A percentile compares a stretch with the other conserved stretches of the same genome.
phyloP scores from a whole-genome alignment of 148 eudicot species.

The Rhododendron henanense region DNA sequence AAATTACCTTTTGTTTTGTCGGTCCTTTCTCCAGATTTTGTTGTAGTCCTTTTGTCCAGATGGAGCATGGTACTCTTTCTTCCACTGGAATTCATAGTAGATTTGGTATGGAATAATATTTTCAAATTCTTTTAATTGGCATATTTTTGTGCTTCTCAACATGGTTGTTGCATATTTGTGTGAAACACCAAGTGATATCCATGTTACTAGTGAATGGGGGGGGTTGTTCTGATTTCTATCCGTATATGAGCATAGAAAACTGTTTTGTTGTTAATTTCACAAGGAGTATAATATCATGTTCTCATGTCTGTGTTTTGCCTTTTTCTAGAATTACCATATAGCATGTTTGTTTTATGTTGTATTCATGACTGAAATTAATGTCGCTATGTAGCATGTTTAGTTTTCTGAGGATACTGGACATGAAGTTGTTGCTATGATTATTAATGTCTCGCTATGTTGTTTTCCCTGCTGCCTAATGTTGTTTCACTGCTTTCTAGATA shows the following conservation, averaged over 20 bases:
- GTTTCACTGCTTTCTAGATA: slow-evolving; percentile 35
- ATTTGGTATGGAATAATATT: background rate
- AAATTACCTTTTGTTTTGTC: background rate
- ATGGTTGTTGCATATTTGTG: background rate
- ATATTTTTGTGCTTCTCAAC: background rate
- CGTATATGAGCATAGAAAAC: background rate
- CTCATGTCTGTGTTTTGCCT: background rate
- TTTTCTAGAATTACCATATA: background rate
- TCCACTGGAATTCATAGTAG: background rate
- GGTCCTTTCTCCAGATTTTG: background rate
- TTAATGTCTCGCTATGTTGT: background rate
- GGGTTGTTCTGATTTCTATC: background rate
- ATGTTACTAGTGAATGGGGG: slow-evolving; percentile 7
- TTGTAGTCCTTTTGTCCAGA: background rate
- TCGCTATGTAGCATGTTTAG: background rate
- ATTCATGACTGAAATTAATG: background rate
- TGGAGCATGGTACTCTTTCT: background rate
- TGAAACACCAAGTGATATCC: background rate
- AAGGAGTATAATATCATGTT: background rate
- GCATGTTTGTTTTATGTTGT: background rate
- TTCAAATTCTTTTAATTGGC: background rate
- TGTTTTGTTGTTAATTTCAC: background rate
- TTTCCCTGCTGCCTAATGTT: background rate
- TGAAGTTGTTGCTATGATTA: background rate
- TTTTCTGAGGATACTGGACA: background rate